Evolutionary conservation across 441 rosid genomes (phyloP).

Genomic region (Lepidium campestre): DNA sequence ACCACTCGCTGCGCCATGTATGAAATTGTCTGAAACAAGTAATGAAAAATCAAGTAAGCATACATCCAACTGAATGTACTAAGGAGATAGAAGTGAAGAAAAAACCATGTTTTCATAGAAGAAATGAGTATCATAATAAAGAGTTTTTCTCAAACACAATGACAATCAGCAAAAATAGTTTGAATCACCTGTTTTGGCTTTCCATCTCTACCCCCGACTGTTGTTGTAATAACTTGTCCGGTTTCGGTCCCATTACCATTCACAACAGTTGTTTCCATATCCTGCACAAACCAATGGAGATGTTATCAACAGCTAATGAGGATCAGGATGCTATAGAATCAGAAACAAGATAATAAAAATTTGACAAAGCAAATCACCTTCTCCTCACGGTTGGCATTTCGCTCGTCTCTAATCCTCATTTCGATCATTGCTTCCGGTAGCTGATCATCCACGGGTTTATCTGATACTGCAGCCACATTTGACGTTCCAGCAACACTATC

Average conservation of each 20-base stretch:
- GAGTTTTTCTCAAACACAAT: conserved; percentile 1
- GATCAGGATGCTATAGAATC: neutral
- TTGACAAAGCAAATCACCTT: conserved; percentile 40
- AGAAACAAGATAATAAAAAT: neutral
- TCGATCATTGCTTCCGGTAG: conserved; percentile 60
- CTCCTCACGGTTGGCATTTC: conserved; percentile 41
- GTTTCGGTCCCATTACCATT: conserved; percentile 76
- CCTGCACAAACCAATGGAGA: conserved; percentile 36
- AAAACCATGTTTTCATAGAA: neutral
- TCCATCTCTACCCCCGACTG: conserved; percentile 77
- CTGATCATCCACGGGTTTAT: conserved; percentile 44
- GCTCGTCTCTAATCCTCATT: conserved; percentile 60
- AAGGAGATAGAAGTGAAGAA: neutral
- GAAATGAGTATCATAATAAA: neutral
- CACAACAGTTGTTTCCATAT: conserved; percentile 55
- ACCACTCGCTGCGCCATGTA: conserved; percentile 90
- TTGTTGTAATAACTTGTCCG: conserved; percentile 77
- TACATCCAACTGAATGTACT: neutral
- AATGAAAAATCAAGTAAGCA: neutral
- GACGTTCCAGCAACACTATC: conserved; percentile 55
- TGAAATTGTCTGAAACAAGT: conserved; percentile 62
- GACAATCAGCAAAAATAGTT: neutral
- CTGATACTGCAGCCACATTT: conserved; percentile 26
- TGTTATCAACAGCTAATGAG: neutral
- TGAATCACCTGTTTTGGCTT: conserved; percentile 79